These are phyloP conservation scores for Ottelia alismoides DNA, from an alignment of 106 monocot genomes.

Conservation along the genomic window DNA sequence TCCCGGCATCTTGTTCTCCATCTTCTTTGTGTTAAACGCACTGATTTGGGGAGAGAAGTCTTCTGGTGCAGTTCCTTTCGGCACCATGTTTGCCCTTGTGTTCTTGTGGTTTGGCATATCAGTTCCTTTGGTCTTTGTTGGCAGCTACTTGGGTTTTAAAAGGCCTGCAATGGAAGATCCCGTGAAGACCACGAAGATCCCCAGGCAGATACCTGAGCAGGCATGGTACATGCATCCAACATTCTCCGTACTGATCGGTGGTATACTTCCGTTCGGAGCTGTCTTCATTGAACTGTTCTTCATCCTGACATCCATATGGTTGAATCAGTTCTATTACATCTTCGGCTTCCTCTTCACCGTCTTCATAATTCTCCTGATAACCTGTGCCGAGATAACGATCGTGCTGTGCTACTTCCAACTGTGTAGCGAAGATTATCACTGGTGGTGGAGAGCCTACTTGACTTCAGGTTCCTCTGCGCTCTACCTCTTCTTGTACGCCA, in stretches of 20 bases:
- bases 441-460: slow-evolving; percentile 55
- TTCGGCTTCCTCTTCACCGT: slow-evolving; percentile 45
- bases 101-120: slow-evolving; percentile 29
- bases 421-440: slow-evolving; percentile 42
- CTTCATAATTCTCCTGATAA: slow-evolving; percentile 36
- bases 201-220: slow-evolving; percentile 28
- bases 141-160: slow-evolving; percentile 29
- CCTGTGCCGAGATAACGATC: slow-evolving; percentile 46
- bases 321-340: slow-evolving; percentile 33
- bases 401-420: slow-evolving; percentile 54
- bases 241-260: slow-evolving; percentile 21
- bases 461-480: slow-evolving; percentile 41
- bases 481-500: slow-evolving; percentile 39
- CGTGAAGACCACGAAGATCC: slow-evolving; percentile 27
- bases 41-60: slow-evolving; percentile 50
- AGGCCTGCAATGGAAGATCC: slow-evolving; percentile 18
- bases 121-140: slow-evolving; percentile 23
- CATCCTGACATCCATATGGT: slow-evolving; percentile 30
- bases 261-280: slow-evolving; percentile 24
- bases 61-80: slow-evolving; percentile 37
- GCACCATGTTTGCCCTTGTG: slow-evolving; percentile 27
- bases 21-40: slow-evolving; percentile 48
- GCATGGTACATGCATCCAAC: slow-evolving; percentile 27
- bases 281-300: slow-evolving; percentile 33
- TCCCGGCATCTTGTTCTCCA: slow-evolving; percentile 18